Conservation (phyloP, 176 grass and related monocot genomes). For the Bromus sterilis region DNA sequence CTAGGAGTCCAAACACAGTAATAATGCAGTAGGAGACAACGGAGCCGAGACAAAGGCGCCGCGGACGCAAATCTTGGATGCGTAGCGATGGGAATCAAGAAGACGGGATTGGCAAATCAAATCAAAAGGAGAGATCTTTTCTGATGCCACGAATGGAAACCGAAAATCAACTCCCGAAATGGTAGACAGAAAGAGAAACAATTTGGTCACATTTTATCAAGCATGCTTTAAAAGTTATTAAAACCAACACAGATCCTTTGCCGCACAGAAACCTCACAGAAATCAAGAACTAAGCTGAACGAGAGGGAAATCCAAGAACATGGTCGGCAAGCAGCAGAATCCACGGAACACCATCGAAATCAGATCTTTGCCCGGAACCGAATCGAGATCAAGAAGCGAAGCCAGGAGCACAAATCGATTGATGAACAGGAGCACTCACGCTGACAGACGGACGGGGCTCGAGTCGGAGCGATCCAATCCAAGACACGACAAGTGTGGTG, state of each 20-base stretch:
- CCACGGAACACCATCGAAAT: background rate
- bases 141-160: background rate
- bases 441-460: background rate
- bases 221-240: too few species aligned
- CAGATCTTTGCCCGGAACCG: conserved; percentile 16
- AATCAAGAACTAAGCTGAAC: background rate
- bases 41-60: conserved; percentile 16
- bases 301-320: background rate
- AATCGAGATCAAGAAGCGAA: conserved; percentile 4
- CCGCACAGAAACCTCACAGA: background rate
- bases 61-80: conserved; percentile 29
- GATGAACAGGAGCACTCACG: conserved; percentile 17
- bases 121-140: conserved; percentile 47
- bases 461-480: conserved; percentile 14
- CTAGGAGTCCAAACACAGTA: background rate
- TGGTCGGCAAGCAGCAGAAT: background rate
- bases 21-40: conserved; percentile 29
- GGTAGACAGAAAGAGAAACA: background rate
- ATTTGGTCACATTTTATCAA: background rate
- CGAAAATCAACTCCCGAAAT: background rate
- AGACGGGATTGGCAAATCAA: conserved; percentile 16
- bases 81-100: background rate
- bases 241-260: conserved; percentile 14
- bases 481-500: background rate
- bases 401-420: background rate